Evolutionary conservation across 352 stramenopile species (phyloP), one percentile per base, ranked within the genome.

Genomic region (Globisporangium parvum): DNA sequence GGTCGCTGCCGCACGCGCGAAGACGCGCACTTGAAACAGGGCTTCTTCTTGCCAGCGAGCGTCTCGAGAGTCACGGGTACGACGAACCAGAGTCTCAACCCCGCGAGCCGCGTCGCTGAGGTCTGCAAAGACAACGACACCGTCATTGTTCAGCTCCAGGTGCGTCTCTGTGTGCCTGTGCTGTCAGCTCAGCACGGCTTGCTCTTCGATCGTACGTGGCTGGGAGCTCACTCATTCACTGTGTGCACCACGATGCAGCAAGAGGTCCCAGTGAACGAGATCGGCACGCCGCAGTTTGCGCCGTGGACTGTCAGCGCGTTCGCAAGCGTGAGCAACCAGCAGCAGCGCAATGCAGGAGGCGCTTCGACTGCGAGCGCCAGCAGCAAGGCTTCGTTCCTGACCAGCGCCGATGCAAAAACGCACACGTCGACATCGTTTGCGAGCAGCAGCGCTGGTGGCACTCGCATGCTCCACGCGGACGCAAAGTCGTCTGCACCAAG

Each of bases 211-310:
- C n/a, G n/a, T n/a, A n/a, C n/a, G n/a, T n/a, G n/a, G n/a, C n/a
- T n/a, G n/a, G n/a, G 12, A 17, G 21, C 47, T 48, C 14, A 41
- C 31, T 39, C 15, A 57, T 49, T 31, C 23, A 0, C n/a, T 14
- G 56, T 18, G 39, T 18, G 54, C 26, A 10, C 10, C 6, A 26
- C 26, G 18, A 23, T 23, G 31, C 57, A 93, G 75, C 82, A 89
- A 72, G 75, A 88, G 62, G 79, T 95, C 8, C 62, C 75, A 1
- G 80, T 96, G 50, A 89, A 93, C 53, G 78, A 91, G 49, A 89
- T 95, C 45, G 85, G 85, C 20, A 69, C 82, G 6, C 86, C 86
- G 3, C 65, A 89, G 59, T 59, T 92, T 15, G 75, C 60, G 11
- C 21, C 68, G 2, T 96, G 84, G 86, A 74, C 79, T 0, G 53